These are phyloP conservation scores for Cercis canadensis DNA, from an alignment of 306 rosid species.

Conservation along the genomic window DNA sequence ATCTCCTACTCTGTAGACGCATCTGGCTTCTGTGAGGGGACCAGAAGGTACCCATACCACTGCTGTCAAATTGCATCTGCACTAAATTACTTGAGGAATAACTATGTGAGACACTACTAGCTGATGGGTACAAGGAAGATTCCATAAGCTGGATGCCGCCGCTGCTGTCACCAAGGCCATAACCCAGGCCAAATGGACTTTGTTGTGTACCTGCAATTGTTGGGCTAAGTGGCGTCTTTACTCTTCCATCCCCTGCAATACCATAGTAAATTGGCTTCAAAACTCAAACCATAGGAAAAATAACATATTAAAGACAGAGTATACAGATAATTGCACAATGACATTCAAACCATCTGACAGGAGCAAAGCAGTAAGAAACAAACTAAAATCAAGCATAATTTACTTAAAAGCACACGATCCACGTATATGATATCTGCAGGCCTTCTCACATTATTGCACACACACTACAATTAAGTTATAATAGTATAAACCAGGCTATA, in stretches of 20 bases:
- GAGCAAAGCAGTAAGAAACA: neutral
- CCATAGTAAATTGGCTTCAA: constrained; percentile 24
- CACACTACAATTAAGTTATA: too few species aligned
- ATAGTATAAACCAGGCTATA: too few species aligned
- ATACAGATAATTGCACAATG: constrained; percentile 2
- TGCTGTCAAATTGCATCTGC: constrained; percentile 76
- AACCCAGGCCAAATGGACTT: constrained; percentile 64
- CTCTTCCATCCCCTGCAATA: constrained; percentile 80
- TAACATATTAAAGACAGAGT: neutral
- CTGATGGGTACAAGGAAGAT: constrained; percentile 68
- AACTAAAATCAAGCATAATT: constrained; percentile 11
- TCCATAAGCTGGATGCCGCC: constrained; percentile 72
- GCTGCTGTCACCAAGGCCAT: constrained; percentile 48
- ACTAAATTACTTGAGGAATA: constrained; percentile 84
- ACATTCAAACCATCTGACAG: neutral
- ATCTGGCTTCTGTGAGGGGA: constrained; percentile 84
- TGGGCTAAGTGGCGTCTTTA: constrained; percentile 93
- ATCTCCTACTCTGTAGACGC: constrained; percentile 93
- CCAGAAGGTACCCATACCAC: constrained; percentile 74
- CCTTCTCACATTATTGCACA: too few species aligned
- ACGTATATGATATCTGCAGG: too few species aligned
- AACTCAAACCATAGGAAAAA: constrained; percentile 27
- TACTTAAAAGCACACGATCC: too few species aligned
- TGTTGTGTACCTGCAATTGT: constrained; percentile 61
- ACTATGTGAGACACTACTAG: constrained; percentile 75